These are phyloP conservation scores for Ajuga chamaepitys DNA, from an alignment of 257 asterid species.

Conservation along the genomic window DNA sequence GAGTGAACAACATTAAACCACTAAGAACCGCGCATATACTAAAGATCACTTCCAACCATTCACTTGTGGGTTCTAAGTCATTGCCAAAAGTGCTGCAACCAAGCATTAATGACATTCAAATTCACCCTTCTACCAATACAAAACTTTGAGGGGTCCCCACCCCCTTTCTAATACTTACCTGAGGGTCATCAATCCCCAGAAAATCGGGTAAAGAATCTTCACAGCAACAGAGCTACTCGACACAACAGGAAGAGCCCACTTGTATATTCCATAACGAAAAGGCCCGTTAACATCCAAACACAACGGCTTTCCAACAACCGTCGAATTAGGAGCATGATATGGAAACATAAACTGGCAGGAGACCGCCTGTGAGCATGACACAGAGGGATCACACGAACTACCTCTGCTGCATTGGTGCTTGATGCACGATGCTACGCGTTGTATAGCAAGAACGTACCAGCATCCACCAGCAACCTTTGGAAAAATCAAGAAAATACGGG, in stretches of 20 bases:
- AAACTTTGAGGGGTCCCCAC: not conserved
- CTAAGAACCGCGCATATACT: slow-evolving; percentile 75
- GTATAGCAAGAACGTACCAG: slow-evolving; percentile 91
- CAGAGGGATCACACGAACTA: slow-evolving; percentile 37
- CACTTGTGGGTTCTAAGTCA: slow-evolving; percentile 82
- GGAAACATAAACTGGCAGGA: slow-evolving; percentile 46
- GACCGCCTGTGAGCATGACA: slow-evolving; percentile 55
- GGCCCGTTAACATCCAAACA: slow-evolving; percentile 83
- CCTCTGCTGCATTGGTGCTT: slow-evolving; percentile 44
- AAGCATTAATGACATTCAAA: too few relatives aligned
- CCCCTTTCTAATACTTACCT: slow-evolving; percentile 36
- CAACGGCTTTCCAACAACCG: slow-evolving; percentile 21
- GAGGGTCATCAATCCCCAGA: slow-evolving; percentile 94
- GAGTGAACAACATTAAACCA: slow-evolving; percentile 84
- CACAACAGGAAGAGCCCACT: slow-evolving; percentile 86
- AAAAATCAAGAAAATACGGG: not conserved
- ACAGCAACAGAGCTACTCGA: slow-evolving; percentile 72
- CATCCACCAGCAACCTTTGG: slow-evolving; percentile 91
- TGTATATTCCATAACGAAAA: slow-evolving; percentile 72
- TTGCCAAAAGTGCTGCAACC: slow-evolving; percentile 82
- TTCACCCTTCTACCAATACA: too few relatives aligned
- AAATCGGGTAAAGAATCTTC: slow-evolving; percentile 82
- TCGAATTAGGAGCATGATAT: slow-evolving; percentile 41
- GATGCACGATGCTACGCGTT: slow-evolving; percentile 77
- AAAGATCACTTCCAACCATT: slow-evolving; percentile 78